These are phyloP conservation scores for Pyrrhoderma lamaoense DNA, from an alignment of 1,284 basidiomycete genomes.

Conservation along the genomic window DNA sequence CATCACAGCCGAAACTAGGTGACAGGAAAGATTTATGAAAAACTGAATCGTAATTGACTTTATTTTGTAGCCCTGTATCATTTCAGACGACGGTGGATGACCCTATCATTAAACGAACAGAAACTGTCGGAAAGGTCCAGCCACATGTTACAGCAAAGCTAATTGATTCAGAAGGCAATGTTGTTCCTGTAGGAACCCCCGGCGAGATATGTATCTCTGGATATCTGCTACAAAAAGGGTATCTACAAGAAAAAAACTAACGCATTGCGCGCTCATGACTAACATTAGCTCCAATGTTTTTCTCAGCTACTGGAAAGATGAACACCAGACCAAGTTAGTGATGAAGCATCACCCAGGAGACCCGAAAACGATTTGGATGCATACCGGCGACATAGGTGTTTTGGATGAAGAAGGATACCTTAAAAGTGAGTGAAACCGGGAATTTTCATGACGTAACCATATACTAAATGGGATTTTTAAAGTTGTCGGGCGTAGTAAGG, in stretches of 20 bases:
- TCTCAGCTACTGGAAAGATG: slow-evolving; percentile 70
- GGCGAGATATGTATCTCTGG: slow-evolving; percentile 73
- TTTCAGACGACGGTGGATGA: slow-evolving; percentile 70
- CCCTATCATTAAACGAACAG: slow-evolving; percentile 63
- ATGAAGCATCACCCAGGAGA: slow-evolving; percentile 48
- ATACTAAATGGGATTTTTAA: slow-evolving; percentile 3
- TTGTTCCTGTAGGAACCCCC: slow-evolving; percentile 59
- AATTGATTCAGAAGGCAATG: slow-evolving; percentile 48
- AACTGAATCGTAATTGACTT: not conserved
- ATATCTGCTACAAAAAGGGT: slow-evolving; percentile 77
- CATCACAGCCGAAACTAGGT: slow-evolving; percentile 49
- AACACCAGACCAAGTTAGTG: slow-evolving; percentile 57
- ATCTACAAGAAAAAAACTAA: slow-evolving; percentile 18
- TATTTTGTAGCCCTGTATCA: slow-evolving; percentile 56
- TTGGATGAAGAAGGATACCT: slow-evolving; percentile 82
- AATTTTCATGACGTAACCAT: not conserved
- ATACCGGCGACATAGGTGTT: slow-evolving; percentile 78
- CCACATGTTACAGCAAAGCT: slow-evolving; percentile 77
- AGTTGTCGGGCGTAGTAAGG: slow-evolving; percentile 78
- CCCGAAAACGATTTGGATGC: slow-evolving; percentile 68
- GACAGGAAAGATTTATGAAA: not conserved
- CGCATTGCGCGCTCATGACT: slow-evolving; percentile 1
- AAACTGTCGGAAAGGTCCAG: slow-evolving; percentile 71
- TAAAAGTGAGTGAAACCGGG: slow-evolving; percentile 35
- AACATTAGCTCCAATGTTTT: slow-evolving; percentile 14